Evolutionary conservation across 768 basidiomycete genomes (phyloP).

Genomic region (Russula foetens): DNA sequence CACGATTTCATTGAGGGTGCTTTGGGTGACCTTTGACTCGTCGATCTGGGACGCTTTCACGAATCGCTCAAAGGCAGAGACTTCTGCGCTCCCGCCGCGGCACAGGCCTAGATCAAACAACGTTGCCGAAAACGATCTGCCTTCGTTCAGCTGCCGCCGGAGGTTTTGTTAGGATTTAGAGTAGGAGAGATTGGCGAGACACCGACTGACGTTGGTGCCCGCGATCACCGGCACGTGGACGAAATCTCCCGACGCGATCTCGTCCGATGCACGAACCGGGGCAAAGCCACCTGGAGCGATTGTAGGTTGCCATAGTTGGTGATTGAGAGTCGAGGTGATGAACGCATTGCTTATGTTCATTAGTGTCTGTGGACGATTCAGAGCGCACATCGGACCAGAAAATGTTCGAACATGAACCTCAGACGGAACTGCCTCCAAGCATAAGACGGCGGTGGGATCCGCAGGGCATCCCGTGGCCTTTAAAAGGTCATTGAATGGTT

Average conservation of each 20-base stretch:
- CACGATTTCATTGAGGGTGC: slow-evolving; percentile 34
- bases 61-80: slow-evolving; percentile 39
- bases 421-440: slow-evolving; percentile 40
- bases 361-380: slow-evolving; percentile 30
- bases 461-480: slow-evolving; percentile 38
- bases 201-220: slow-evolving; percentile 41
- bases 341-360: slow-evolving; percentile 40
- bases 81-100: slow-evolving; percentile 34
- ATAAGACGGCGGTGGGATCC: slow-evolving; percentile 33
- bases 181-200: slow-evolving; percentile 40
- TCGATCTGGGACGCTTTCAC: slow-evolving; percentile 44
- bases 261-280: slow-evolving; percentile 35
- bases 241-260: slow-evolving; percentile 39
- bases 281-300: slow-evolving; percentile 42
- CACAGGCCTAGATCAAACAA: slow-evolving; percentile 35
- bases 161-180: slow-evolving; percentile 31
- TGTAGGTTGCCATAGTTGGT: slow-evolving; percentile 47
- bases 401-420: slow-evolving; percentile 26
- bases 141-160: slow-evolving; percentile 42
- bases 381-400: neutral
- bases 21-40: slow-evolving; percentile 37
- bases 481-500: slow-evolving; percentile 41
- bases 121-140: slow-evolving; percentile 35
- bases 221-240: slow-evolving; percentile 41
- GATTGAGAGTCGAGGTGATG: slow-evolving; percentile 38